phyloP scores from a whole-genome alignment of 208 protist species.

The Leishmania guyanensis region DNA sequence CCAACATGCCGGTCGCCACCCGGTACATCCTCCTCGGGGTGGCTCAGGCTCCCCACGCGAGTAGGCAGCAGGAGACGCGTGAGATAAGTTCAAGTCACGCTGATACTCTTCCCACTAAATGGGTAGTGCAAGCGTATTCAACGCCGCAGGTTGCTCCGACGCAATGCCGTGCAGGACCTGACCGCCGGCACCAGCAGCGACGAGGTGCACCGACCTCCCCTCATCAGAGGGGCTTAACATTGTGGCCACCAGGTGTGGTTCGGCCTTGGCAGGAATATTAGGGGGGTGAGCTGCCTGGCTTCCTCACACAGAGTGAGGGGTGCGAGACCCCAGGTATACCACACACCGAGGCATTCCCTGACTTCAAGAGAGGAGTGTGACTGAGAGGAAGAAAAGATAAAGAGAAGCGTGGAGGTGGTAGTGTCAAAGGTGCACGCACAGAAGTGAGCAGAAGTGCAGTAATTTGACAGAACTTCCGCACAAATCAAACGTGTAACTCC shows the following conservation, averaged over 20 bases:
- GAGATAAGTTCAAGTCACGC: not conserved
- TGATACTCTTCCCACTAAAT: not conserved
- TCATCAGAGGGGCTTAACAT: too few relatives aligned
- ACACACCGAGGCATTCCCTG: not conserved
- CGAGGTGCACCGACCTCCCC: too few relatives aligned
- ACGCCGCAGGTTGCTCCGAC: not conserved
- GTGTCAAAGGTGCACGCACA: not conserved
- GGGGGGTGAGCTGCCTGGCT: not conserved
- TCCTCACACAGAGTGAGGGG: not conserved
- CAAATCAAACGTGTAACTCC: not conserved
- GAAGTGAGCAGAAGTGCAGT: not conserved
- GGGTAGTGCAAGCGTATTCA: not conserved
- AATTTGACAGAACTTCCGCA: not conserved
- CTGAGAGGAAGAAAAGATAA: slow-evolving; percentile 6
- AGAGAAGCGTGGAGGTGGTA: not conserved
- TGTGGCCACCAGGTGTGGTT: too few relatives aligned
- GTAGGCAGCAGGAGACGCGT: too few relatives aligned
- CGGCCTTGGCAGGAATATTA: not conserved
- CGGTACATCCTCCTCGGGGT: not conserved
- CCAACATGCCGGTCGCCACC: not conserved
- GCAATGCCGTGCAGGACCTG: not conserved
- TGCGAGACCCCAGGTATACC: not conserved
- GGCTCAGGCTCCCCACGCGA: too few relatives aligned
- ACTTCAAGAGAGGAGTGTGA: not conserved
- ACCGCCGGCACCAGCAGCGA: not conserved